Evolutionary conservation across 169 alveolate genomes (phyloP).

Genomic region (Eimeria acervulina): DNA sequence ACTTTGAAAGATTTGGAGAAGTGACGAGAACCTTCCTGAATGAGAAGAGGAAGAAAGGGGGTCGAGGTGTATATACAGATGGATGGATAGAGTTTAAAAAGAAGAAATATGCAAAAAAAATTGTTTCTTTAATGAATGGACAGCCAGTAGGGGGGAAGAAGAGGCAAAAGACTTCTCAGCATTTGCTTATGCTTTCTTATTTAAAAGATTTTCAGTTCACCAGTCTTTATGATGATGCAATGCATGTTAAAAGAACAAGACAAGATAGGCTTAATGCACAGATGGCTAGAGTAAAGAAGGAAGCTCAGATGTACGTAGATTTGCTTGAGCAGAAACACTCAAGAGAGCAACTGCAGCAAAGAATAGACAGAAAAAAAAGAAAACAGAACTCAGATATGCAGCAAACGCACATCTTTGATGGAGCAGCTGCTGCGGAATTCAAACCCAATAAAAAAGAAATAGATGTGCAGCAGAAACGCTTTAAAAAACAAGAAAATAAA

Average conservation of each 20-base stretch:
- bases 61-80: conserved; percentile 7
- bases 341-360: not conserved
- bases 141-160: conserved; percentile 2
- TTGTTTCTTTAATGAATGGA: not conserved
- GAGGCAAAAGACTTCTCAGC: not conserved
- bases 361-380: not conserved
- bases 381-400: not conserved
- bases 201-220: not conserved
- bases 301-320: not conserved
- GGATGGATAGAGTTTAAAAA: conserved; percentile 40
- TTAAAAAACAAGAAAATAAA: not conserved
- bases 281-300: conserved; percentile 8
- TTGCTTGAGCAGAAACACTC: conserved; percentile 27
- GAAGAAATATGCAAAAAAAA: conserved; percentile 5
- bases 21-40: conserved; percentile 6
- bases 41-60: not conserved
- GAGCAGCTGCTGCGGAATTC: not conserved
- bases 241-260: not conserved
- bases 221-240: not conserved
- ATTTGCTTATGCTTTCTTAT: conserved; percentile 1
- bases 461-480: not conserved
- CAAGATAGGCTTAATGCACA: conserved; percentile 40
- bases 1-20: conserved; percentile 43
- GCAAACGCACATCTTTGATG: too few species aligned
- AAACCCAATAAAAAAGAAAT: not conserved